These are phyloP conservation scores for Phaffomyces thermotolerans DNA, from an alignment of 805 yeast genomes.

Conservation along the genomic window DNA sequence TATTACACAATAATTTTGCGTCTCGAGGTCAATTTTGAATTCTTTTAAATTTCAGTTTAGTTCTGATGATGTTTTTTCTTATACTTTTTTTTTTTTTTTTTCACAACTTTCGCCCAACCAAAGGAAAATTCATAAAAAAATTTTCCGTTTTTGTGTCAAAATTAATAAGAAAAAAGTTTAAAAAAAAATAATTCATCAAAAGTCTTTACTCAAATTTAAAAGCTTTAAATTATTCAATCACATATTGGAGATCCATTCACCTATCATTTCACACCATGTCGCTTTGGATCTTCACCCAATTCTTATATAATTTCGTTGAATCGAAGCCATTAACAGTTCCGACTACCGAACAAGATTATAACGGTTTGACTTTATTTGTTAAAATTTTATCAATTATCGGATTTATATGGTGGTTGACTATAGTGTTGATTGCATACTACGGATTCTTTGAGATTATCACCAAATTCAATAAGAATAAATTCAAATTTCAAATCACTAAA, in stretches of 20 bases:
- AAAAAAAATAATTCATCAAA: too few relatives aligned
- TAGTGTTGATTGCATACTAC: conserved; percentile 13
- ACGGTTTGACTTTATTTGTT: not conserved
- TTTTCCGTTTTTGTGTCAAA: not conserved
- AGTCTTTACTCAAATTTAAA: too few relatives aligned
- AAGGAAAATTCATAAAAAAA: not conserved
- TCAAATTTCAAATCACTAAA: conserved; percentile 3
- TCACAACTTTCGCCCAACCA: not conserved
- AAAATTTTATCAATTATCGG: conserved; percentile 13
- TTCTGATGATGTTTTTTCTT: too few relatives aligned
- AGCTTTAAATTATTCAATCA: too few relatives aligned
- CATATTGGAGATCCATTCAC: too few relatives aligned
- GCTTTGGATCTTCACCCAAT: too few relatives aligned
- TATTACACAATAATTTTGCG: too few relatives aligned
- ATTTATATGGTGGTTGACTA: conserved; percentile 21
- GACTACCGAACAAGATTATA: too few relatives aligned
- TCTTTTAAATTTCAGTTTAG: too few relatives aligned
- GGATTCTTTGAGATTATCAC: conserved; percentile 20
- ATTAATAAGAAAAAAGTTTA: not conserved
- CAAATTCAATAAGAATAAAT: conserved; percentile 16
- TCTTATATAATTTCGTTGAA: not conserved
- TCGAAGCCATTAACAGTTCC: not conserved
- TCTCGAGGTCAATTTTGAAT: too few relatives aligned
- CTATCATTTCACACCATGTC: too few relatives aligned
- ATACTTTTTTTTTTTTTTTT: too few relatives aligned